phyloP scores from a whole-genome alignment of 805 yeast genomes.

The Kodamaea fukazawae region DNA sequence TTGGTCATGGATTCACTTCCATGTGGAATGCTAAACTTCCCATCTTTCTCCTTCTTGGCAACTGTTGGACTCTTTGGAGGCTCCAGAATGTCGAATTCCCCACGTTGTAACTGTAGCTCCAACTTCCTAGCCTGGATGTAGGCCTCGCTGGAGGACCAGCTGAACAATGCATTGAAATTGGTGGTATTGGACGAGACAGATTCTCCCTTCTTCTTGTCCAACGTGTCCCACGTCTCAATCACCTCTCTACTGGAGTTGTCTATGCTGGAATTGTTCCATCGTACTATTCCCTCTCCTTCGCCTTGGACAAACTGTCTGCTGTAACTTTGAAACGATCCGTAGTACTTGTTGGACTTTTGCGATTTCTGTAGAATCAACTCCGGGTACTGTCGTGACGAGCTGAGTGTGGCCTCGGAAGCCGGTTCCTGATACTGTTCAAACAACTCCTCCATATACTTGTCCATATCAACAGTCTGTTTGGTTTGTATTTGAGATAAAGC shows the following conservation, averaged over 20 bases:
- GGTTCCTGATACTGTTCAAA: conserved; percentile 1
- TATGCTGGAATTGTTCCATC: conserved; percentile 31
- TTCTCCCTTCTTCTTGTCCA: conserved; percentile 12
- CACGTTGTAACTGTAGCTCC: conserved; percentile 18
- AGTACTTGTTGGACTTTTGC: conserved; percentile 27
- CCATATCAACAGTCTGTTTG: neutral
- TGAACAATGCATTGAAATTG: conserved; percentile 26
- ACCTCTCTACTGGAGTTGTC: conserved; percentile 19
- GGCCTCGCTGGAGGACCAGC: conserved; percentile 44
- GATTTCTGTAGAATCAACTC: conserved; percentile 34
- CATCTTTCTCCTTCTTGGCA: conserved; percentile 1
- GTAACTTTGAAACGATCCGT: conserved; percentile 32
- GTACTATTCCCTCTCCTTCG: conserved; percentile 17
- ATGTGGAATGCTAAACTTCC: neutral
- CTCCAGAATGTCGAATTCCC: conserved; percentile 1
- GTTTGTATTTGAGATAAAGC: neutral
- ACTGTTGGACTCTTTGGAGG: neutral
- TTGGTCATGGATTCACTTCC: conserved; percentile 19
- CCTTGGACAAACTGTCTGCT: conserved; percentile 31
- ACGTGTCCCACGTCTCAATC: conserved; percentile 23
- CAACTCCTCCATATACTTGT: conserved; percentile 1
- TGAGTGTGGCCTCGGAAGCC: neutral
- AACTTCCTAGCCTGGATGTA: conserved; percentile 33
- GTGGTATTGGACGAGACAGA: conserved; percentile 9
- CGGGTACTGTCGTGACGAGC: conserved; percentile 20